Evolutionary conservation across 1,284 basidiomycete genomes (phyloP).

Genomic region (Cryptococcus sp.): DNA sequence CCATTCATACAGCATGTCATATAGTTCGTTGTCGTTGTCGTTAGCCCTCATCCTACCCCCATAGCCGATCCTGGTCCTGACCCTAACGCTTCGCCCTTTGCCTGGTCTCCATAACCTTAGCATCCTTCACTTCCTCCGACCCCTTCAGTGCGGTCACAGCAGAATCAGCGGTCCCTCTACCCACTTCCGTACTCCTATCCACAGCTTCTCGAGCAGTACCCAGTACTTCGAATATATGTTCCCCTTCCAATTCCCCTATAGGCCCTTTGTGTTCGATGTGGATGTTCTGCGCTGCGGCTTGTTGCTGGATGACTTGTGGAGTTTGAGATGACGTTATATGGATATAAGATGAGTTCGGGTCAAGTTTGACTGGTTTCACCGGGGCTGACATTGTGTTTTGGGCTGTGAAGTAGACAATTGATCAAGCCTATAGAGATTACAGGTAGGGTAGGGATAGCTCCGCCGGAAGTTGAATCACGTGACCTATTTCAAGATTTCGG

Average conservation of each 20-base stretch:
- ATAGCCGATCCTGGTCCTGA: too few relatives aligned
- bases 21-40: too few relatives aligned
- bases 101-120: conserved; percentile 27
- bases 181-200: conserved; percentile 4
- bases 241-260: conserved; percentile 40
- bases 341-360: conserved; percentile 32
- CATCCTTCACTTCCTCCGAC: conserved; percentile 26
- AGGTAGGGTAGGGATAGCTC: too few relatives aligned
- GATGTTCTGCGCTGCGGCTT: conserved; percentile 1
- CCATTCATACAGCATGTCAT: too few relatives aligned
- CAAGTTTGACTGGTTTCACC: conserved; percentile 24
- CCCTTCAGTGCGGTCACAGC: conserved; percentile 20
- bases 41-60: too few relatives aligned
- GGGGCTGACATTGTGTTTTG: conserved; percentile 5
- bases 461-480: conserved; percentile 1
- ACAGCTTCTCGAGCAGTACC: background rate
- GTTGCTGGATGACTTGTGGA: conserved; percentile 1
- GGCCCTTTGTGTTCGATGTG: conserved; percentile 30
- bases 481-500: background rate
- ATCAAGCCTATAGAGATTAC: too few relatives aligned
- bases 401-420: too few relatives aligned
- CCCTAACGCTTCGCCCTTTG: conserved; percentile 29
- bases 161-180: conserved; percentile 1
- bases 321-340: conserved; percentile 28
- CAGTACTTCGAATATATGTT: conserved; percentile 39